A percentile compares a stretch with the other conserved stretches of the same genome.
Evolutionary conservation across 225 moss, liverwort and hornwort species (phyloP).

Genomic region (Physcomitrium patens): DNA sequence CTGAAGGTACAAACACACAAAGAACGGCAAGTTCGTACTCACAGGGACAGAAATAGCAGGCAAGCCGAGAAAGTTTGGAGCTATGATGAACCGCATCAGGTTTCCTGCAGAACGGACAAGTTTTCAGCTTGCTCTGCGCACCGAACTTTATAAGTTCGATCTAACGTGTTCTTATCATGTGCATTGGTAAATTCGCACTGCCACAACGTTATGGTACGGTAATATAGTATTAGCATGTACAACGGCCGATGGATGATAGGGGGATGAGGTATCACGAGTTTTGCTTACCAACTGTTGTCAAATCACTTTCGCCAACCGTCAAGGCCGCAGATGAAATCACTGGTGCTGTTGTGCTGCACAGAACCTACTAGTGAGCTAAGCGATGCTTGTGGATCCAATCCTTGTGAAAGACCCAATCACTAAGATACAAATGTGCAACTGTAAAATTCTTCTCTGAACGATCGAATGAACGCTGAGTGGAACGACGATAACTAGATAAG

Average conservation of each 20-base stretch:
- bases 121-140: neutral
- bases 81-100: constrained; percentile 73
- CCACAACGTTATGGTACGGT: neutral
- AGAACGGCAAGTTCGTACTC: constrained; percentile 9
- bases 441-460: neutral
- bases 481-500: neutral
- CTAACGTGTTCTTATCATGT: neutral
- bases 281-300: constrained; percentile 59
- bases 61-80: constrained; percentile 79
- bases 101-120: constrained; percentile 40
- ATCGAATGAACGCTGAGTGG: neutral
- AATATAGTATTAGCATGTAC: no score
- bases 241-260: no score
- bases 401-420: neutral
- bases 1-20: no score
- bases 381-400: no score
- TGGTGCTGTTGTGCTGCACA: constrained; percentile 78
- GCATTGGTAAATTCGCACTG: neutral
- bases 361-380: neutral
- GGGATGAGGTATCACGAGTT: neutral
- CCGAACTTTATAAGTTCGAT: neutral
- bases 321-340: constrained; percentile 56
- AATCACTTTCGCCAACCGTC: constrained; percentile 73
- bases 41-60: constrained; percentile 82
- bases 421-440: neutral